These are phyloP conservation scores for Saccharomyces hybrid DNA, from an alignment of 1,139 yeast species.

Conservation along the genomic window DNA sequence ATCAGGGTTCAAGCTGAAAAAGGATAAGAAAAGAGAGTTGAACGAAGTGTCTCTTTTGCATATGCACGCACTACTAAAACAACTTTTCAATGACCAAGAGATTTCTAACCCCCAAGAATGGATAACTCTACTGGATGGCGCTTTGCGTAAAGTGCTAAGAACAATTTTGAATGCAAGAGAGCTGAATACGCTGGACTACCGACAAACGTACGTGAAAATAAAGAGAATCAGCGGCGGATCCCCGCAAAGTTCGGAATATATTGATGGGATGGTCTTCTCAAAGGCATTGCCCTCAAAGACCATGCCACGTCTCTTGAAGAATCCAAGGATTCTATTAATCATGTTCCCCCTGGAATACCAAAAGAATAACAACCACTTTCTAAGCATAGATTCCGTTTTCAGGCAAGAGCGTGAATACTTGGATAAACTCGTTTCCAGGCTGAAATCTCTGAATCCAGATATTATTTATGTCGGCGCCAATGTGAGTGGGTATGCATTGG, in stretches of 20 bases:
- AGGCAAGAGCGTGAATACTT: constrained; percentile 87
- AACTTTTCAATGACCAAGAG: constrained; percentile 63
- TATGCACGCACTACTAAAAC: constrained; percentile 37
- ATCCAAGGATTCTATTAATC: constrained; percentile 73
- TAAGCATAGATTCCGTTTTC: constrained; percentile 74
- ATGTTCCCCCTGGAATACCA: constrained; percentile 88
- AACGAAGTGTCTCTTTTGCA: constrained; percentile 34
- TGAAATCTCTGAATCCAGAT: constrained; percentile 71
- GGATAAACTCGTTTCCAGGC: constrained; percentile 71
- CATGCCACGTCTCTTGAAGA: constrained; percentile 58
- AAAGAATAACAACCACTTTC: constrained; percentile 61
- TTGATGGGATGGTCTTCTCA: constrained; percentile 81
- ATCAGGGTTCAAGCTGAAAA: constrained; percentile 10
- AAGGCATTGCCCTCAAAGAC: constrained; percentile 73
- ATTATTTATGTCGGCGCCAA: constrained; percentile 74
- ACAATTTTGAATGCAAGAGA: constrained; percentile 49
- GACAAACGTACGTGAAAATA: constrained; percentile 72
- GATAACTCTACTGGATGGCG: constrained; percentile 42
- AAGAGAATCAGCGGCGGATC: constrained; percentile 77
- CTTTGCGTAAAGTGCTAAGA: constrained; percentile 40
- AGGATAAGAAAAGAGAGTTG: constrained; percentile 25
- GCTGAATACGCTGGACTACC: constrained; percentile 74
- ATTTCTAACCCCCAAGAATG: constrained; percentile 52
- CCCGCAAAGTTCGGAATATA: constrained; percentile 49
- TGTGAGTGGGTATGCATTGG: constrained; percentile 77